Evolutionary conservation across 2,329 filamentous ascomycete species (phyloP).

Genomic region (Microcyclosporella mali): DNA sequence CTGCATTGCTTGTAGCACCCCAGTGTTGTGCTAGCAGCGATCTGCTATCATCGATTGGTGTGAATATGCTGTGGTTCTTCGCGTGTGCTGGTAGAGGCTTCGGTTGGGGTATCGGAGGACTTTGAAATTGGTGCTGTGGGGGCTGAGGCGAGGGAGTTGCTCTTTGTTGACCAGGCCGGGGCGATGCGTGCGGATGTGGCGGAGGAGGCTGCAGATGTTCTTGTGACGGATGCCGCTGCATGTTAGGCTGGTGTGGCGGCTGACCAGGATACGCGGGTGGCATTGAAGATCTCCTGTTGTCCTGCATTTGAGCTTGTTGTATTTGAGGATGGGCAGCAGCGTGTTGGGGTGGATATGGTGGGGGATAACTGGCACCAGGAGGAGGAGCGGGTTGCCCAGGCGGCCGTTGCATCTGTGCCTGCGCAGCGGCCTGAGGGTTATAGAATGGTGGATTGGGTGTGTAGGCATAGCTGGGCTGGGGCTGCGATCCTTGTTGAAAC

Average conservation of each 20-base stretch:
- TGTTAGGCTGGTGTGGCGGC: slow-evolving; percentile 50
- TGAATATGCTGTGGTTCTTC: slow-evolving; percentile 90
- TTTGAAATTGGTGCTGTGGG: slow-evolving; percentile 46
- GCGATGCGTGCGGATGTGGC: slow-evolving; percentile 33
- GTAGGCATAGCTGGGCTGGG: slow-evolving; percentile 61
- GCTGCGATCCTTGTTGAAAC: slow-evolving; percentile 39
- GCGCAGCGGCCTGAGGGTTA: slow-evolving; percentile 53
- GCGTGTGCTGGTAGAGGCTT: slow-evolving; percentile 53
- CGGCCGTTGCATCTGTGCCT: slow-evolving; percentile 42
- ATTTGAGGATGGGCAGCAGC: slow-evolving; percentile 38
- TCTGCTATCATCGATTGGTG: slow-evolving; percentile 86
- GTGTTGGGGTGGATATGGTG: slow-evolving; percentile 25
- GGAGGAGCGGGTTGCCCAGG: slow-evolving; percentile 20
- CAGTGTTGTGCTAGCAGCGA: slow-evolving; percentile 81
- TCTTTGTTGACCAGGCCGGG: slow-evolving; percentile 28
- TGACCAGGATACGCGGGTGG: slow-evolving; percentile 62
- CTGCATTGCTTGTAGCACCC: slow-evolving; percentile 50
- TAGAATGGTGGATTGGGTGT: slow-evolving; percentile 84
- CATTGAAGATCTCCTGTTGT: slow-evolving; percentile 67
- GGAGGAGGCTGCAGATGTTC: slow-evolving; percentile 30
- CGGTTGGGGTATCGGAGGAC: slow-evolving; percentile 53
- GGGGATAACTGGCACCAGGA: slow-evolving; percentile 21
- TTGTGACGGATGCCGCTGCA: slow-evolving; percentile 31
- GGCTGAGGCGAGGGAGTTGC: slow-evolving; percentile 46
- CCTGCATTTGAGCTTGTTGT: slow-evolving; percentile 68